Percentiles rank a stretch among this genome's conserved stretches.
Evolutionary conservation across 345 rosid species (phyloP).

Genomic region (Cochlearia excelsa): DNA sequence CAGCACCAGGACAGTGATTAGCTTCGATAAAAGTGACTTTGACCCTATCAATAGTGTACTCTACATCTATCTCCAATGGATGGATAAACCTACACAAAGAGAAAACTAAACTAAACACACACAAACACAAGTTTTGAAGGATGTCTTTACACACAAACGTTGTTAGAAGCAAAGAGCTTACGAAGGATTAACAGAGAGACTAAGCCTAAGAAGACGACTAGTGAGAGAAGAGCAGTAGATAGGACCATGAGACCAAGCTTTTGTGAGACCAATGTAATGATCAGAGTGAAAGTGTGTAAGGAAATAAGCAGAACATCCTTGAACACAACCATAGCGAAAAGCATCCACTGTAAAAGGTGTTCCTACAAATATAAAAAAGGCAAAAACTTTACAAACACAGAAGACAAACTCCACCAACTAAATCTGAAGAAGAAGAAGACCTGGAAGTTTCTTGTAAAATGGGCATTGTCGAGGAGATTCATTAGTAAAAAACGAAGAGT

Average conservation of each 20-base stretch:
- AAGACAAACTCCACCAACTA: neutral
- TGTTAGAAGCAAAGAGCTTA: conserved; percentile 31
- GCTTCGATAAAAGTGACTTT: conserved; percentile 68
- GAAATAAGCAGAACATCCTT: conserved; percentile 69
- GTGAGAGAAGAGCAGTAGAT: conserved; percentile 67
- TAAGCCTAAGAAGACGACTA: conserved; percentile 55
- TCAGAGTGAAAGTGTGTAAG: conserved; percentile 77
- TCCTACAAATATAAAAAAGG: conserved; percentile 38
- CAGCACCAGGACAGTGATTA: conserved; percentile 83
- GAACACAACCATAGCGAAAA: conserved; percentile 62
- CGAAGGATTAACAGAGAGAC: conserved; percentile 56
- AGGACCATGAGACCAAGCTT: conserved; percentile 70
- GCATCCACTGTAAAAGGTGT: conserved; percentile 75
- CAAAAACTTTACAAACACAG: conserved; percentile 6
- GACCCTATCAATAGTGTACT: conserved; percentile 51
- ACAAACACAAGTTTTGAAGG: neutral
- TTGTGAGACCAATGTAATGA: conserved; percentile 74
- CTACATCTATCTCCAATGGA: conserved; percentile 51
- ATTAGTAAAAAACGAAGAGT: conserved; percentile 8
- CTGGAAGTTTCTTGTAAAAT: conserved; percentile 74
- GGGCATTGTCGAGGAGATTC: conserved; percentile 55
- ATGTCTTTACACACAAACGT: neutral
- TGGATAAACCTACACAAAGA: conserved; percentile 45
- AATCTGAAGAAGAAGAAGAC: conserved; percentile 26
- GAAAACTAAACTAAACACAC: conserved; percentile 13